These are phyloP conservation scores for Metarhizium album DNA, from an alignment of 2,329 filamentous ascomycete genomes.

Conservation along the genomic window DNA sequence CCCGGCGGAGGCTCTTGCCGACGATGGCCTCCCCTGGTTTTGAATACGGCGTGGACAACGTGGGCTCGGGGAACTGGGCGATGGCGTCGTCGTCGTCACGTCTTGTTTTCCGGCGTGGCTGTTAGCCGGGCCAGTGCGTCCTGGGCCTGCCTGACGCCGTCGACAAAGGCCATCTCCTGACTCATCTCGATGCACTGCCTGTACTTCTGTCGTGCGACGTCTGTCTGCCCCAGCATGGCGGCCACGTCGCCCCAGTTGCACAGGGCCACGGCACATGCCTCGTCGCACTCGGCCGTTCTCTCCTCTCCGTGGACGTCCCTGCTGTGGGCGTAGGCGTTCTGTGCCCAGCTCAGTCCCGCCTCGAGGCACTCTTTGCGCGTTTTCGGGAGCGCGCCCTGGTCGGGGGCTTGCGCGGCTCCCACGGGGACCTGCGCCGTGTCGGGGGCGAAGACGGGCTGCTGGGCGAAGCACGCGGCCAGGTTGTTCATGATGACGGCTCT, in stretches of 20 bases:
- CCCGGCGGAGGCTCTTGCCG: too few relatives aligned
- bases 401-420: constrained; percentile 17
- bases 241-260: constrained; percentile 81
- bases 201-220: constrained; percentile 58
- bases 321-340: constrained; percentile 61
- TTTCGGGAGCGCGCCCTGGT: constrained; percentile 19
- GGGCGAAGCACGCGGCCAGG: constrained; percentile 61
- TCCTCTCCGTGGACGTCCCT: constrained; percentile 53
- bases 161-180: constrained; percentile 38
- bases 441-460: constrained; percentile 41
- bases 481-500: constrained; percentile 82
- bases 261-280: constrained; percentile 72
- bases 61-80: too few relatives aligned
- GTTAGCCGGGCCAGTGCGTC: constrained; percentile 32
- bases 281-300: constrained; percentile 69
- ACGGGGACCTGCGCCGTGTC: constrained; percentile 16
- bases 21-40: too few relatives aligned
- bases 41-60: too few relatives aligned
- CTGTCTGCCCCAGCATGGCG: constrained; percentile 56
- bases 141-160: constrained; percentile 42
- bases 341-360: constrained; percentile 67
- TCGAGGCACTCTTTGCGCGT: constrained; percentile 53
- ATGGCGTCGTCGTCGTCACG: not conserved
- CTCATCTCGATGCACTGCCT: constrained; percentile 55
- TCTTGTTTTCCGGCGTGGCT: constrained; percentile 3